Evolutionary conservation across 1,139 yeast species (phyloP), one percentile per base, ranked within the genome.

Genomic region (Candida tropicalis): DNA sequence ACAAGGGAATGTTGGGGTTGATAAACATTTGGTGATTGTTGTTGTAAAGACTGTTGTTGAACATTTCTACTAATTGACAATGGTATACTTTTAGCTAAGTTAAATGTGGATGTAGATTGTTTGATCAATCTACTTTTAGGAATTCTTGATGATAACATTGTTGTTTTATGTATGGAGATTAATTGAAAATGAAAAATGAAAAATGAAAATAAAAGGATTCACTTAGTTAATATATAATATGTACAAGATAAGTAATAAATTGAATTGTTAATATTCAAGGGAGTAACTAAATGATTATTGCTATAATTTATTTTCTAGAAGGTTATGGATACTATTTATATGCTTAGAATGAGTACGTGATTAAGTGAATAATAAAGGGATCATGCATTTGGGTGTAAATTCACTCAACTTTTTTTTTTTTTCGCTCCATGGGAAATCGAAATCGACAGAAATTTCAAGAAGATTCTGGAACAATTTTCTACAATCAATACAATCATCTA

Each of bases 101-200:
- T 37, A 26, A 12, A 32, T 24, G 26, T 41, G 17, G 45, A 32
- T 7, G 43, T 28, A 11, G 41, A 9, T 37, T 33, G 42, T 28
- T 32, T 39, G 10, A 39, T 15, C 20, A 39, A 23, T 28, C 45
- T 37, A 37, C 39, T 27, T 25, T 35, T 44, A 16, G 41, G 42
- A 16, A 44, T 33, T 40, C 32, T 44, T 22, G 43, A 29, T 35
- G 45, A 33, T 31, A 44, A 44, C 47, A 44, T 43, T 26, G 9
- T 20, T 20, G 18, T n/a, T n/a, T n/a, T n/a, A n/a, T n/a, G n/a
- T n/a, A n/a, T n/a, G 35, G n/a, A 11, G 12, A 5, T 16, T 9
- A 31, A 29, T 15, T 11, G 25, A 11, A 11, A 11, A 23, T 8
- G 25, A 11, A 26, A 12, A 6, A 26, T 8, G 8, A 26, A 24